These are phyloP conservation scores for Eragrostis curvula DNA, from an alignment of 176 grass and related monocot species.

Conservation along the genomic window DNA sequence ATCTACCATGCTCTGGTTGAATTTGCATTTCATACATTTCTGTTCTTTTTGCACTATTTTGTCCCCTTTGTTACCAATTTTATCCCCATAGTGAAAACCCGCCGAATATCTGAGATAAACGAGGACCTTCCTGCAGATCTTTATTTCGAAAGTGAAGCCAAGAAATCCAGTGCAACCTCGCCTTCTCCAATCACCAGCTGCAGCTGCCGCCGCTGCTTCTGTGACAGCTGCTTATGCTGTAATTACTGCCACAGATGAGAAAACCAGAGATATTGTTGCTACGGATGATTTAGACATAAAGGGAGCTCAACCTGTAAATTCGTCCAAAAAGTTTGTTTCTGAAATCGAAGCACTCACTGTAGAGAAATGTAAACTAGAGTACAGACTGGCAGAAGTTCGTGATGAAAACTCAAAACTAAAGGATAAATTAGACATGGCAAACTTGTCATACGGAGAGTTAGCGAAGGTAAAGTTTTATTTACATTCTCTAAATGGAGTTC, in stretches of 20 bases:
- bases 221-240: constrained; percentile 92
- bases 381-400: constrained; percentile 64
- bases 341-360: constrained; percentile 55
- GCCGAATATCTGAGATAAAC: constrained; percentile 15
- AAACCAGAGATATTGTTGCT: constrained; percentile 49
- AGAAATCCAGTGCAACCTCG: constrained; percentile 66
- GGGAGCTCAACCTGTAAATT: constrained; percentile 55
- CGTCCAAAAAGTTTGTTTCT: constrained; percentile 57
- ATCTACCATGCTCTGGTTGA: not conserved
- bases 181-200: constrained; percentile 84
- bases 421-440: constrained; percentile 64
- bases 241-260: constrained; percentile 68
- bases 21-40: constrained; percentile 3
- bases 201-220: constrained; percentile 74
- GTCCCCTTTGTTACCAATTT: not conserved
- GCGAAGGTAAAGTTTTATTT: constrained; percentile 68
- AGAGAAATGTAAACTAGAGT: constrained; percentile 65
- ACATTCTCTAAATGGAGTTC: constrained; percentile 10
- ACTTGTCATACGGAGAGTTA: constrained; percentile 71
- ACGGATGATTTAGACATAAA: constrained; percentile 68
- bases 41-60: constrained; percentile 1
- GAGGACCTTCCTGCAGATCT: constrained; percentile 62
- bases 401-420: constrained; percentile 74
- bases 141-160: constrained; percentile 78
- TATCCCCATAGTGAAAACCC: not conserved